Percentiles rank a stretch among this genome's conserved stretches.
Evolutionary conservation across 2,329 filamentous ascomycete genomes (phyloP).

Genomic region (Tolypocladium album): DNA sequence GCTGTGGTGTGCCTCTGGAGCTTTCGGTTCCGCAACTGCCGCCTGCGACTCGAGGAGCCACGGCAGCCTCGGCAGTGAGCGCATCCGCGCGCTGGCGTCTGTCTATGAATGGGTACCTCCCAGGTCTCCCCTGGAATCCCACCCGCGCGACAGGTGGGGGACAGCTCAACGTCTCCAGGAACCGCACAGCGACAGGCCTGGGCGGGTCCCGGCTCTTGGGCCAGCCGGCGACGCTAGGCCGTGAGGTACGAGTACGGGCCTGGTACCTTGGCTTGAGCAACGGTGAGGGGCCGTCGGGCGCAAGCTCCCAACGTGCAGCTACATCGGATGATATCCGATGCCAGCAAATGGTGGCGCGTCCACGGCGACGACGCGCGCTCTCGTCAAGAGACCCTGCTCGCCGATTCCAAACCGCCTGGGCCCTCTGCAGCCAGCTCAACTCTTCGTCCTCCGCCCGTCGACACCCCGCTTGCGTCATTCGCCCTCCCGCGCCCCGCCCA

Average conservation of each 20-base stretch:
- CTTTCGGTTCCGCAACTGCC: background rate
- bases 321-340: background rate
- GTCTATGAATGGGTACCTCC: background rate
- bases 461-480: conserved; percentile 6
- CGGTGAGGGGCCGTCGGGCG: background rate
- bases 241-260: background rate
- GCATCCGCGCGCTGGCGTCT: background rate
- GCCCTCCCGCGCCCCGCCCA: background rate
- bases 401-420: background rate
- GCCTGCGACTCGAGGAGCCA: background rate
- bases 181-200: background rate
- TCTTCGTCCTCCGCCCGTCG: background rate
- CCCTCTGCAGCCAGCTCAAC: background rate
- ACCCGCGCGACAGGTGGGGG: too few relatives aligned
- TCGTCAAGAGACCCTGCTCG: background rate
- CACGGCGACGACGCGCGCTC: background rate
- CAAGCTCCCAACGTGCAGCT: background rate
- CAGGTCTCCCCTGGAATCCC: background rate
- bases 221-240: background rate
- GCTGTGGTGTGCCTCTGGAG: background rate
- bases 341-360: background rate
- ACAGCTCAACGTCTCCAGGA: too few relatives aligned
- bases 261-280: background rate
- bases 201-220: background rate
- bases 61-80: background rate